These are phyloP conservation scores for Alternaria sp. DNA, from an alignment of 2,329 filamentous ascomycete species.

Conservation along the genomic window DNA sequence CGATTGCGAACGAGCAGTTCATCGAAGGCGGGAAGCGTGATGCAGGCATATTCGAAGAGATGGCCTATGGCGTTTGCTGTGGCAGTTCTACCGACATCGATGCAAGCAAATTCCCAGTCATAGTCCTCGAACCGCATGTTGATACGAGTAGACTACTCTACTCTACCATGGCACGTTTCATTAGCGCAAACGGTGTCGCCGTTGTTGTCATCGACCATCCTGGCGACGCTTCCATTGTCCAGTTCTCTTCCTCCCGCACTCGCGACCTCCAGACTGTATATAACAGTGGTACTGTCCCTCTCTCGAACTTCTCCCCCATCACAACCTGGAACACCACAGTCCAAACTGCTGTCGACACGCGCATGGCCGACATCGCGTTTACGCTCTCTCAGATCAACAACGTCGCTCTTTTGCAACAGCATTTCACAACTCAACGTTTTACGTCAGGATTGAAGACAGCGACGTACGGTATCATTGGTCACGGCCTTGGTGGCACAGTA, in stretches of 20 bases:
- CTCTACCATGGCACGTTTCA: conserved; percentile 54
- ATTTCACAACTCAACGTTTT: conserved; percentile 28
- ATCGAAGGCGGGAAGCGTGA: conserved; percentile 27
- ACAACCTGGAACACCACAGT: conserved; percentile 29
- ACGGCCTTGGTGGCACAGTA: conserved; percentile 41
- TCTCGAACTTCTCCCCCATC: conserved; percentile 27
- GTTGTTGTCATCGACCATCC: conserved; percentile 62
- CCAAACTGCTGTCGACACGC: conserved; percentile 20
- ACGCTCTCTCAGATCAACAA: conserved; percentile 25
- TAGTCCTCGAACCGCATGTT: conserved; percentile 59
- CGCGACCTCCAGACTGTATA: conserved; percentile 27
- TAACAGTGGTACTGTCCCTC: conserved; percentile 26
- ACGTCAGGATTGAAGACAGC: conserved; percentile 12
- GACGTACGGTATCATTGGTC: conserved; percentile 30
- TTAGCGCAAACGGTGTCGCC: conserved; percentile 58
- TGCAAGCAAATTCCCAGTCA: conserved; percentile 21
- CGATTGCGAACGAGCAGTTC: conserved; percentile 32
- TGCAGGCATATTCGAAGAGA: conserved; percentile 29
- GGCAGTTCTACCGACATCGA: conserved; percentile 13
- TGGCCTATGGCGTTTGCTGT: conserved; percentile 32
- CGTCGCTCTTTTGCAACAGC: conserved; percentile 1
- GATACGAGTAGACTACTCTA: conserved; percentile 57
- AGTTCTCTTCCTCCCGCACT: conserved; percentile 45
- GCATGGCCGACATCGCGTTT: conserved; percentile 30
- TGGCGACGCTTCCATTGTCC: conserved; percentile 56